Conservation (phyloP, 2,329 filamentous ascomycete species). For the Aschersonia sp. region DNA sequence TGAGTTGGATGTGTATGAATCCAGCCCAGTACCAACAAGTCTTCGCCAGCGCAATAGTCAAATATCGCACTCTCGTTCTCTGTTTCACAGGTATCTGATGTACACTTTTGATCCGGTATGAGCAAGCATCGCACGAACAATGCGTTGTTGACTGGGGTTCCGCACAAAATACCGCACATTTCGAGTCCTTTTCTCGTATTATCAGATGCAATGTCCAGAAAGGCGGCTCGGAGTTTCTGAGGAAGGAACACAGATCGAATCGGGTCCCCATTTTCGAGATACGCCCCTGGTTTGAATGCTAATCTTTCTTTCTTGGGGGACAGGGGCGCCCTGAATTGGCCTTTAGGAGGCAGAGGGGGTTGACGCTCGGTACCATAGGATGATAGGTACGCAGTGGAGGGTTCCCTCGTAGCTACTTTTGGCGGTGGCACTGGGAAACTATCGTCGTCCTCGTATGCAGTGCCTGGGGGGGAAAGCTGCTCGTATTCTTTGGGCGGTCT, state of each 20-base stretch:
- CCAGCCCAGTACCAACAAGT: constrained; percentile 82
- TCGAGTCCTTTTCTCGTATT: constrained; percentile 79
- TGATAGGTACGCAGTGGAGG: neutral
- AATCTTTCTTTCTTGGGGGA: constrained; percentile 41
- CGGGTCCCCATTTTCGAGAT: constrained; percentile 77
- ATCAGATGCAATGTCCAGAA: constrained; percentile 55
- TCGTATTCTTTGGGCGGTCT: constrained; percentile 17
- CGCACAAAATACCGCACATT: constrained; percentile 89
- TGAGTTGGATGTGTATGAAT: constrained; percentile 96
- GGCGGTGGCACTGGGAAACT: no score
- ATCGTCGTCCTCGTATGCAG: neutral
- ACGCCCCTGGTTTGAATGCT: constrained; percentile 61
- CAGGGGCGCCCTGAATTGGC: constrained; percentile 9
- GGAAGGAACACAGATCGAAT: constrained; percentile 83
- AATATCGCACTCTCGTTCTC: constrained; percentile 74
- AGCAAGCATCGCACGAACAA: constrained; percentile 80
- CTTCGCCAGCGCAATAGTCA: constrained; percentile 75
- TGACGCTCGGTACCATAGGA: neutral
- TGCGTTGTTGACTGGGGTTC: constrained; percentile 81
- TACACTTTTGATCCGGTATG: constrained; percentile 81
- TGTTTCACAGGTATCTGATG: constrained; percentile 88
- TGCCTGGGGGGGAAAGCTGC: neutral
- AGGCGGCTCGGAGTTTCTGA: constrained; percentile 54
- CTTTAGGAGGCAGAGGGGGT: constrained; percentile 16
- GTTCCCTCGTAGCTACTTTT: no score